Conservation (phyloP, 1,284 basidiomycete species). For the Neotropicomus parvogracilis region DNA sequence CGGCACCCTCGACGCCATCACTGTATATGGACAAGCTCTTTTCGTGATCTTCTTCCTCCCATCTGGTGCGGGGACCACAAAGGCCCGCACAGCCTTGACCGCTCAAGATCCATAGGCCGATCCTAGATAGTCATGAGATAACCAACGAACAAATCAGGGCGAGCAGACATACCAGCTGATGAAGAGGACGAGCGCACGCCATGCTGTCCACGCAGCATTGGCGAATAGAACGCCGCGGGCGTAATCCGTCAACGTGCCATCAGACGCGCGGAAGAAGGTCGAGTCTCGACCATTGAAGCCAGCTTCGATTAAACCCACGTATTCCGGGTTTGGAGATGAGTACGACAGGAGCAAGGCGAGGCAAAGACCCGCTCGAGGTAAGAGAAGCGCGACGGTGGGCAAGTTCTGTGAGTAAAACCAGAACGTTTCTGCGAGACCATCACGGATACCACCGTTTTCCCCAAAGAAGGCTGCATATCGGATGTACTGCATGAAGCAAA, state of each 20-base stretch:
- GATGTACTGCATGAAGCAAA: conserved; percentile 78
- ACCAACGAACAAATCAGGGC: background rate
- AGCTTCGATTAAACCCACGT: conserved; percentile 45
- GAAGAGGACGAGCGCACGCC: conserved; percentile 63
- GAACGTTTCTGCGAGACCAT: conserved; percentile 73
- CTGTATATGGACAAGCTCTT: conserved; percentile 51
- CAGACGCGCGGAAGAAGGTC: conserved; percentile 62
- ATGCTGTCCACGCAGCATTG: conserved; percentile 73
- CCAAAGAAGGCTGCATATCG: conserved; percentile 62
- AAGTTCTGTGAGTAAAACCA: conserved; percentile 78
- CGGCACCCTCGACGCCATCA: conserved; percentile 45
- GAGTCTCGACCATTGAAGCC: conserved; percentile 55
- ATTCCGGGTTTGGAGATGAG: conserved; percentile 47
- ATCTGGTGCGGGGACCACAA: conserved; percentile 76
- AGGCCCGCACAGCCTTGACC: conserved; percentile 72
- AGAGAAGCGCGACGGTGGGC: conserved; percentile 68
- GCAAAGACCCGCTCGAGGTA: conserved; percentile 75
- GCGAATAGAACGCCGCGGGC: conserved; percentile 70
- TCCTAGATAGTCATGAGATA: conserved; percentile 37
- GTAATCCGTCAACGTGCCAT: conserved; percentile 69
- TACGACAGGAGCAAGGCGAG: conserved; percentile 69
- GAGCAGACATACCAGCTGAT: conserved; percentile 50
- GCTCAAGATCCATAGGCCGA: conserved; percentile 71
- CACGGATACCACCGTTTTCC: conserved; percentile 51
- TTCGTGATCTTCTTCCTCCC: conserved; percentile 74